These are phyloP conservation scores for Metschnikowia aberdeeniae DNA, from an alignment of 805 yeast genomes.

Conservation along the genomic window DNA sequence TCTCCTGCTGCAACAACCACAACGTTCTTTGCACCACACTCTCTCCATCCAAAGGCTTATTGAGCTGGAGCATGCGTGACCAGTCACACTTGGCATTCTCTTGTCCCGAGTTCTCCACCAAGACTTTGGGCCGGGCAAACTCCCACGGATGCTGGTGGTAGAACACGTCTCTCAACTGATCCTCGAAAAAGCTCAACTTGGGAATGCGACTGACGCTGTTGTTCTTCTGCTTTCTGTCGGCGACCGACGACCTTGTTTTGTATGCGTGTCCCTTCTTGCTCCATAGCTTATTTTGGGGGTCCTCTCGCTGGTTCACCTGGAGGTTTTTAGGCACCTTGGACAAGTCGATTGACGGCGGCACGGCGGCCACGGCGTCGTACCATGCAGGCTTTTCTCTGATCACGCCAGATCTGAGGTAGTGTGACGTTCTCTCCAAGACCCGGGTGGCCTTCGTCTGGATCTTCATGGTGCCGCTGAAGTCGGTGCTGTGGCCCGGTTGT, in stretches of 20 bases:
- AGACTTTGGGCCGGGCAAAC: slow-evolving; percentile 78
- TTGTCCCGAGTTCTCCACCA: slow-evolving; percentile 71
- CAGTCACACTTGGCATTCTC: slow-evolving; percentile 63
- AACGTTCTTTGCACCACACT: slow-evolving; percentile 43
- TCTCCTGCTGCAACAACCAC: slow-evolving; percentile 25
- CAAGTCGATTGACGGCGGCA: slow-evolving; percentile 73
- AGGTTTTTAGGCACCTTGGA: slow-evolving; percentile 41
- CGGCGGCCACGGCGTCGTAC: slow-evolving; percentile 78
- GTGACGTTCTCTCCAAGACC: slow-evolving; percentile 78
- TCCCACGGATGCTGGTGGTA: slow-evolving; percentile 98
- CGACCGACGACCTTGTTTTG: slow-evolving; percentile 45
- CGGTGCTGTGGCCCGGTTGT: not conserved
- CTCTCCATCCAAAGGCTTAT: slow-evolving; percentile 84
- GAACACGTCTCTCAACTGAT: slow-evolving; percentile 74
- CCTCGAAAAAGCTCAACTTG: slow-evolving; percentile 62
- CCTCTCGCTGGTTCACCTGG: slow-evolving; percentile 24
- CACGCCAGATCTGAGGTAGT: slow-evolving; percentile 67
- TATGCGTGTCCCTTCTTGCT: slow-evolving; percentile 22
- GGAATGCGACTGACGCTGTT: slow-evolving; percentile 45
- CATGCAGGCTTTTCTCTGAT: slow-evolving; percentile 75
- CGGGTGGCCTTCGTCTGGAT: slow-evolving; percentile 66
- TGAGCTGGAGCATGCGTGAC: slow-evolving; percentile 69
- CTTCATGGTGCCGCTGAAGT: slow-evolving; percentile 40
- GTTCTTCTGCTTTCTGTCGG: slow-evolving; percentile 36
- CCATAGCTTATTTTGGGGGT: slow-evolving; percentile 23